These are phyloP conservation scores for Globisporangium orthogonon DNA, from an alignment of 352 stramenopile genomes.

Conservation along the genomic window DNA sequence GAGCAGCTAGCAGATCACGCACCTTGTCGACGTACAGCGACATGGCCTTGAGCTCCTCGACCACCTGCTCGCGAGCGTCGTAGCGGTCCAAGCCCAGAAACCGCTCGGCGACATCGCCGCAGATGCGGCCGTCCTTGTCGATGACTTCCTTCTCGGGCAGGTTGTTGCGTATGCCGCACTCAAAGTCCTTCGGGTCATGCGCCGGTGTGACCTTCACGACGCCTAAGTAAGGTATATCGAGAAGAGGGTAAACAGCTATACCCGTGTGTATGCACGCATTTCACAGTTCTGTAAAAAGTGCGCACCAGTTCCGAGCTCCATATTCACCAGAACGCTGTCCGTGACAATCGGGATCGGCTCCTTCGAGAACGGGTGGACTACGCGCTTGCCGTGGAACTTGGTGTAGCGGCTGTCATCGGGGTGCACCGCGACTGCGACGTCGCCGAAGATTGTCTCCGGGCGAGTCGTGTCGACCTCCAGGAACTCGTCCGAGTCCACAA, in stretches of 20 bases:
- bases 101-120: conserved; percentile 54
- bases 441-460: conserved; percentile 98
- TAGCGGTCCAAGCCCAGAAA: conserved; percentile 96
- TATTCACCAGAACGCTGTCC: conserved; percentile 96
- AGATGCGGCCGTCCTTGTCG: conserved; percentile 63
- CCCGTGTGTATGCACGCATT: too few species aligned
- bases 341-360: conserved; percentile 92
- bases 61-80: conserved; percentile 87
- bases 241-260: background rate
- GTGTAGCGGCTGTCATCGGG: conserved; percentile 93
- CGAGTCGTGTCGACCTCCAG: conserved; percentile 96
- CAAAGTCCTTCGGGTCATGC: conserved; percentile 99
- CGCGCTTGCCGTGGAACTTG: conserved; percentile 92
- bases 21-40: conserved; percentile 93
- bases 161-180: conserved; percentile 94
- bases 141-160: conserved; percentile 82
- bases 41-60: conserved; percentile 87
- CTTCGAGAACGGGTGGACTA: conserved; percentile 93
- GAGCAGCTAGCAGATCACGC: background rate
- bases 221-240: conserved; percentile 17
- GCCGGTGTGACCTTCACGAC: conserved; percentile 96
- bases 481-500: conserved; percentile 52
- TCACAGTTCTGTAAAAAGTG: too few species aligned
- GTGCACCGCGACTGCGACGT: conserved; percentile 97
- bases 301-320: conserved; percentile 96